Percentiles rank a stretch among this genome's conserved stretches.
Conservation (phyloP, 306 rosid genomes). For the Phaseolus lunatus region DNA sequence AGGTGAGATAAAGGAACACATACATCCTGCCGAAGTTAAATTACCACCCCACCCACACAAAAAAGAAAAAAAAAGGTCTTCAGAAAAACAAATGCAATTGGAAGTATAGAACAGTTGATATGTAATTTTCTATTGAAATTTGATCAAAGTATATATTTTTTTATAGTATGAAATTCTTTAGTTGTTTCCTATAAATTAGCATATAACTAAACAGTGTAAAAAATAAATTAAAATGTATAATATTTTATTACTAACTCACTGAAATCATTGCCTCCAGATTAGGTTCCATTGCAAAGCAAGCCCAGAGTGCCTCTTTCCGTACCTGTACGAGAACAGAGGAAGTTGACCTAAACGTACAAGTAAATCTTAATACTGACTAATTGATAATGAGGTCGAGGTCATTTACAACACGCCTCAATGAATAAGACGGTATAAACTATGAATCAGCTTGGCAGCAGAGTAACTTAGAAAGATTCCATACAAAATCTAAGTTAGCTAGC, state of each 20-base stretch:
- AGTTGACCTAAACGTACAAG: slow-evolving; percentile 41
- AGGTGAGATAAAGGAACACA: slow-evolving; percentile 94
- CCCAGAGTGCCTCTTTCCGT: slow-evolving; percentile 97
- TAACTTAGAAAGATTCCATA: slow-evolving; percentile 19
- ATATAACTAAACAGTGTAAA: slow-evolving; percentile 9
- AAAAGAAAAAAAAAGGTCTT: neutral
- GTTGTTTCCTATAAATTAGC: slow-evolving; percentile 34
- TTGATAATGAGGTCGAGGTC: slow-evolving; percentile 33
- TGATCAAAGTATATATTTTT: neutral
- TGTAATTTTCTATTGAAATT: slow-evolving; percentile 17
- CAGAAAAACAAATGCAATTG: slow-evolving; percentile 5
- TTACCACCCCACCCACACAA: neutral
- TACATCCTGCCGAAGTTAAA: slow-evolving; percentile 71
- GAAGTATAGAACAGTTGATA: slow-evolving; percentile 21
- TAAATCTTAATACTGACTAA: slow-evolving; percentile 27
- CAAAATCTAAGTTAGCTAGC: slow-evolving; percentile 27
- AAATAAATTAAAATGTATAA: slow-evolving; percentile 27
- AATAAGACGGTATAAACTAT: slow-evolving; percentile 29
- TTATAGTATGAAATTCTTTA: slow-evolving; percentile 15
- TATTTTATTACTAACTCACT: slow-evolving; percentile 57
- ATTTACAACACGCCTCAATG: slow-evolving; percentile 20
- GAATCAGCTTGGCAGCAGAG: slow-evolving; percentile 11
- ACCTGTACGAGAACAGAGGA: slow-evolving; percentile 58
- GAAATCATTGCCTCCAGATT: slow-evolving; percentile 81
- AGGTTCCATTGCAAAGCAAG: slow-evolving; percentile 90